Conservation (phyloP, 1,284 basidiomycete species). For the Ganoderma sinense region DNA sequence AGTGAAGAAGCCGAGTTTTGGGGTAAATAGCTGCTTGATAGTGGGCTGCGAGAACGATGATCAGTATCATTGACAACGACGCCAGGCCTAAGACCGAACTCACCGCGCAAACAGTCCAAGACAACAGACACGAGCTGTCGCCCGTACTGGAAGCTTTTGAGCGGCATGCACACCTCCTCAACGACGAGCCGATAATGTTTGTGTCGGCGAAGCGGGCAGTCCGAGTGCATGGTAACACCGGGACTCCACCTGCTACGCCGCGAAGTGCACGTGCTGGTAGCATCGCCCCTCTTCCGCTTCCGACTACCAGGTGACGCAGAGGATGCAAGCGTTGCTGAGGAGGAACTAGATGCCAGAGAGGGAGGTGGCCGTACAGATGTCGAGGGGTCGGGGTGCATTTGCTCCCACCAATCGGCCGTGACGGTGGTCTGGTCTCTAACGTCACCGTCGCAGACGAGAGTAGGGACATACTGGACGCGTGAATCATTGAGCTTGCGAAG, state of each 20-base stretch:
- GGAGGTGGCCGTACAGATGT: neutral
- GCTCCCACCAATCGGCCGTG: neutral
- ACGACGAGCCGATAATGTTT: conserved; percentile 22
- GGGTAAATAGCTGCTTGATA: neutral
- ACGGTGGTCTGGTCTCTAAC: neutral
- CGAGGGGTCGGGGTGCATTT: no score
- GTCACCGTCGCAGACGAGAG: conserved; percentile 13
- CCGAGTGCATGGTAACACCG: no score
- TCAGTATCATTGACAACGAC: no score
- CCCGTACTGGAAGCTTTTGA: conserved; percentile 8
- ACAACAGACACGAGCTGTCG: conserved; percentile 10
- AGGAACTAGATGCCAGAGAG: no score
- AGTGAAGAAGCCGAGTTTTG: conserved; percentile 10
- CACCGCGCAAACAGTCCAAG: conserved; percentile 18
- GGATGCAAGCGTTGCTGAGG: no score
- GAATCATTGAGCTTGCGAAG: conserved; percentile 5
- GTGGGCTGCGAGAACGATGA: neutral
- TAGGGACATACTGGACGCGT: neutral
- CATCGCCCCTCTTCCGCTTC: neutral
- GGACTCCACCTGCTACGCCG: no score
- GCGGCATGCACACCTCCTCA: conserved; percentile 16
- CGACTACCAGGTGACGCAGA: neutral
- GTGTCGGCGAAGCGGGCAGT: neutral
- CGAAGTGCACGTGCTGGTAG: no score
- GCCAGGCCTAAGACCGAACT: neutral